Evolutionary conservation across 352 stramenopile genomes (phyloP).

Genomic region (Globisporangium irregulare): DNA sequence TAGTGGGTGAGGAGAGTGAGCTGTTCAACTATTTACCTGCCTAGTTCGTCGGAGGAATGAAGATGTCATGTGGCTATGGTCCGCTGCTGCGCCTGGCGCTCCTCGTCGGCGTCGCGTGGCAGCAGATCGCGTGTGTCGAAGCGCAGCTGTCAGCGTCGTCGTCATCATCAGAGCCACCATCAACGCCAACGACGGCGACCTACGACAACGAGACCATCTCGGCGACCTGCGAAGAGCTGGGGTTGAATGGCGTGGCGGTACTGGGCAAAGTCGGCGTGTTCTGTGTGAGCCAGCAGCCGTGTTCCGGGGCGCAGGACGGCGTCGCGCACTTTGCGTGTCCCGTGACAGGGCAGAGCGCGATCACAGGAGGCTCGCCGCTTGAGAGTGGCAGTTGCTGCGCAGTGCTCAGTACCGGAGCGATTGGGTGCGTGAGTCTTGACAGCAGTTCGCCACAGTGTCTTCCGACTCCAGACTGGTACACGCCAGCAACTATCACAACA

Average conservation of each 20-base stretch:
- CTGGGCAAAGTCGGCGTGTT: constrained; percentile 32
- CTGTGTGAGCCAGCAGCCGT: constrained; percentile 35
- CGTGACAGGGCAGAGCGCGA: constrained; percentile 17
- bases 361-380: constrained; percentile 16
- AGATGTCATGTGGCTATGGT: not conserved
- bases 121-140: not conserved
- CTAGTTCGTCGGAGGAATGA: not conserved
- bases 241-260: constrained; percentile 29
- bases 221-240: constrained; percentile 11
- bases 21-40: not conserved
- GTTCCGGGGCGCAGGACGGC: constrained; percentile 19
- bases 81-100: constrained; percentile 5
- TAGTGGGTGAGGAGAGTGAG: not conserved
- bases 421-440: constrained; percentile 35
- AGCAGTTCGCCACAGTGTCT: constrained; percentile 24
- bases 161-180: not conserved
- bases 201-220: constrained; percentile 4
- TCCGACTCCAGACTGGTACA: constrained; percentile 19
- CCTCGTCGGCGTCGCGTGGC: not conserved
- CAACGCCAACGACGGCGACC: not conserved
- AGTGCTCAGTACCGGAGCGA: constrained; percentile 19
- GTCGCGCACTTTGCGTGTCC: constrained; percentile 31
- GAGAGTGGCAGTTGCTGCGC: constrained; percentile 44
- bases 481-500: not conserved
- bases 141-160: not conserved